phyloP scores from a whole-genome alignment of 2,329 filamentous ascomycete genomes.

The Paecilomyces dactylethromorphus region DNA sequence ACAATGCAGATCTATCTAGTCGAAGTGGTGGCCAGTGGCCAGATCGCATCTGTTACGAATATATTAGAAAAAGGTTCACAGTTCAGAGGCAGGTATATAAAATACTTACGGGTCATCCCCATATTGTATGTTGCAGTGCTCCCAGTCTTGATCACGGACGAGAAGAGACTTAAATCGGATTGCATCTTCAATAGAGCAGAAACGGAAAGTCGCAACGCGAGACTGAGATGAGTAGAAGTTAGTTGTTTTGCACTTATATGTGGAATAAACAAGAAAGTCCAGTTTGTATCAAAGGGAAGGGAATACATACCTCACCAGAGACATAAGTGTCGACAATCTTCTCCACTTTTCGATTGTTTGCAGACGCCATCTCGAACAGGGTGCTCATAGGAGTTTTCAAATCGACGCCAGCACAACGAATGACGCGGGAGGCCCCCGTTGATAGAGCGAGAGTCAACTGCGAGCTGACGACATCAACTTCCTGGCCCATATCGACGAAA shows the following conservation, averaged over 20 bases:
- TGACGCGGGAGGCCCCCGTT: slow-evolving; percentile 38
- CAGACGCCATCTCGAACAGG: slow-evolving; percentile 32
- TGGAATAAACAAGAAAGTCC: neutral
- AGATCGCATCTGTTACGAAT: neutral
- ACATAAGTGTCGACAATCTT: slow-evolving; percentile 37
- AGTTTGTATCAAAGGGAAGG: neutral
- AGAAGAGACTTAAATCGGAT: slow-evolving; percentile 38
- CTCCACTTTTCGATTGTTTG: slow-evolving; percentile 38
- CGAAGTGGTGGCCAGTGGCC: neutral
- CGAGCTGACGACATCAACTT: slow-evolving; percentile 35
- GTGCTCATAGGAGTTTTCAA: slow-evolving; percentile 30
- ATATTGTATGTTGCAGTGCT: slow-evolving; percentile 39
- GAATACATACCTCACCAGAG: slow-evolving; percentile 32
- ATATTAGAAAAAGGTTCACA: neutral
- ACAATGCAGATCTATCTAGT: neutral
- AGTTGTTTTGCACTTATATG: neutral
- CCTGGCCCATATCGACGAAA: slow-evolving; percentile 31
- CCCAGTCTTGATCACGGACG: slow-evolving; percentile 36
- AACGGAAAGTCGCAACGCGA: slow-evolving; percentile 42
- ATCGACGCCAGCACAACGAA: slow-evolving; percentile 38
- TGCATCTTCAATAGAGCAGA: slow-evolving; percentile 41
- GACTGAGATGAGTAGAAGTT: slow-evolving; percentile 20
- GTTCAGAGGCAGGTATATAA: neutral
- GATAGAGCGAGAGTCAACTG: slow-evolving; percentile 35
- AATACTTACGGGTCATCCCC: slow-evolving; percentile 35